These are phyloP conservation scores for Tranzscheliella williamsii DNA, from an alignment of 1,284 basidiomycete genomes.

Conservation along the genomic window DNA sequence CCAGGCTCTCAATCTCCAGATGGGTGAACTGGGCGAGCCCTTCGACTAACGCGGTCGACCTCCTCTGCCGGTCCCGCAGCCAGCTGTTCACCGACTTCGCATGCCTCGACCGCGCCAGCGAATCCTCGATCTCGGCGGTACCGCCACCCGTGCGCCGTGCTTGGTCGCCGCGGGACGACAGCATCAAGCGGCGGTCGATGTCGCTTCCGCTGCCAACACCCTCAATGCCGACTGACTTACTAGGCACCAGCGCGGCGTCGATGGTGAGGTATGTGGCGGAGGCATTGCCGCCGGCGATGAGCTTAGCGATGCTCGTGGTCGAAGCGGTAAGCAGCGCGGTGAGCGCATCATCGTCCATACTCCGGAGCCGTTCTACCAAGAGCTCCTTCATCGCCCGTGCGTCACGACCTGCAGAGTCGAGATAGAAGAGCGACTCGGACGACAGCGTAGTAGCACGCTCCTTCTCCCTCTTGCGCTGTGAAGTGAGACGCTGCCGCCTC, in stretches of 20 bases:
- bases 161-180: neutral
- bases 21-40: slow-evolving; percentile 2
- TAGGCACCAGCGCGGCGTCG: slow-evolving; percentile 7
- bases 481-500: slow-evolving; percentile 1
- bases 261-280: neutral
- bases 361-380: slow-evolving; percentile 5
- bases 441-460: neutral
- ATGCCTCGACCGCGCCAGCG: neutral
- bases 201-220: slow-evolving; percentile 15
- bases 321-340: slow-evolving; percentile 7
- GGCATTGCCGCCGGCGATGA: neutral
- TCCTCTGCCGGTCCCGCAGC: slow-evolving; percentile 9
- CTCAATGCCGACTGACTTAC: slow-evolving; percentile 24
- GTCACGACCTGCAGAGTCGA: neutral
- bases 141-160: neutral
- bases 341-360: slow-evolving; percentile 30
- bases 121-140: neutral
- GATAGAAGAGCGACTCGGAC: neutral
- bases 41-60: slow-evolving; percentile 4
- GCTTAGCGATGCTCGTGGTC: neutral
- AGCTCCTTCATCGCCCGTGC: neutral
- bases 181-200: slow-evolving; percentile 10
- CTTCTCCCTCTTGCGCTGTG: slow-evolving; percentile 1
- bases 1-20: slow-evolving; percentile 11
- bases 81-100: slow-evolving; percentile 1